These are phyloP conservation scores for Exophiala spinifera DNA, from an alignment of 2,329 filamentous ascomycete species.

Conservation along the genomic window DNA sequence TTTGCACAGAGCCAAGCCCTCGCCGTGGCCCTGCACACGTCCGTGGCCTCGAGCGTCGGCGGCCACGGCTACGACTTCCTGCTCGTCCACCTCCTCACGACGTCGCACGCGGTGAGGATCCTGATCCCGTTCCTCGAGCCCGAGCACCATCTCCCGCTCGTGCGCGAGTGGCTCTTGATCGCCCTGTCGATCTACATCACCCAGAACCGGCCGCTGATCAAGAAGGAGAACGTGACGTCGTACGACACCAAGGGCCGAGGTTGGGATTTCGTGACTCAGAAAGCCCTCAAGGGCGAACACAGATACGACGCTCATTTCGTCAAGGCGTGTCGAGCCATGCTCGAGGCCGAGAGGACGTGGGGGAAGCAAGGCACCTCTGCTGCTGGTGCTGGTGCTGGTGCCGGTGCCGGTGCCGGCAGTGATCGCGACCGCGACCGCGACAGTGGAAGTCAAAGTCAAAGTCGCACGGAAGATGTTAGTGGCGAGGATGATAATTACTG, in stretches of 20 bases:
- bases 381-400: too few species aligned
- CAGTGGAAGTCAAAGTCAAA: too few species aligned
- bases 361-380: constrained; percentile 33
- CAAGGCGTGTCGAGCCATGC: constrained; percentile 75
- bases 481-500: neutral
- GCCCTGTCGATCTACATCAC: constrained; percentile 73
- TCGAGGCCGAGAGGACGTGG: constrained; percentile 54
- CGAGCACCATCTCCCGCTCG: constrained; percentile 67
- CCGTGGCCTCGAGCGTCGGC: constrained; percentile 30
- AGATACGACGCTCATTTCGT: constrained; percentile 78
- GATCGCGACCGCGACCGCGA: too few species aligned
- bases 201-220: constrained; percentile 69
- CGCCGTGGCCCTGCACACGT: constrained; percentile 46
- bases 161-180: constrained; percentile 88
- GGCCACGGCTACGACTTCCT: constrained; percentile 73
- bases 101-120: constrained; percentile 83
- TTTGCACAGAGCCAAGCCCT: constrained; percentile 67
- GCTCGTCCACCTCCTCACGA: constrained; percentile 75
- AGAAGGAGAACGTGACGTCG: constrained; percentile 52
- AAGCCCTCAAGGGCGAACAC: constrained; percentile 66
- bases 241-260: constrained; percentile 61
- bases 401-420: too few species aligned
- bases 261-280: constrained; percentile 74
- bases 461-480: too few species aligned
- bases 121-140: constrained; percentile 73